Conservation (phyloP, 2,329 filamentous ascomycete species). For the Aspergillaceae sp. region DNA sequence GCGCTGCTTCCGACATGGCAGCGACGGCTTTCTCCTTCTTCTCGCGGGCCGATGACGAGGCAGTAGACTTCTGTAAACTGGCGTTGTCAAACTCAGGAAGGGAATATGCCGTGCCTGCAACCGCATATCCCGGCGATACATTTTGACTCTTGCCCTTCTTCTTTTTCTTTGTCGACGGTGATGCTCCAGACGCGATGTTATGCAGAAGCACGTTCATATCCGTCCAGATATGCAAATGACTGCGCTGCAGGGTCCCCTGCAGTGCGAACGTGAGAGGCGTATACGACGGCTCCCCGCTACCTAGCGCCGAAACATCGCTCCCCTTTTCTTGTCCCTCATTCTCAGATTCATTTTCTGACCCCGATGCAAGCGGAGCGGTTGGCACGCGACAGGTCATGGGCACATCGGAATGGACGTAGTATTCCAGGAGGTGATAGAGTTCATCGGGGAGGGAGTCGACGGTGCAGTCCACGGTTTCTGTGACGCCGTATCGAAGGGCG, state of each 20-base stretch:
- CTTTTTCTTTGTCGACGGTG: constrained; percentile 15
- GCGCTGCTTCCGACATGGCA: constrained; percentile 33
- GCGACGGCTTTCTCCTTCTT: constrained; percentile 37
- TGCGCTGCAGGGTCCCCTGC: constrained; percentile 77
- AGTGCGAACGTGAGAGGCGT: constrained; percentile 83
- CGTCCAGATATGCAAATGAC: constrained; percentile 83
- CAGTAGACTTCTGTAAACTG: constrained; percentile 4
- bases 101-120: constrained; percentile 80
- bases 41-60: constrained; percentile 10
- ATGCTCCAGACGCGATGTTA: constrained; percentile 17
- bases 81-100: constrained; percentile 59
- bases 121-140: constrained; percentile 61
- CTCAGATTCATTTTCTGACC: constrained; percentile 20
- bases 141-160: constrained; percentile 49
- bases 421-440: constrained; percentile 55
- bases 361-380: constrained; percentile 53
- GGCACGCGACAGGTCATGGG: constrained; percentile 86
- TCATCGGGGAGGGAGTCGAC: constrained; percentile 45
- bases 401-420: constrained; percentile 95
- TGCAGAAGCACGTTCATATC: constrained; percentile 85
- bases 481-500: constrained; percentile 73
- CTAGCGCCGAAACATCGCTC: constrained; percentile 33
- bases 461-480: constrained; percentile 52
- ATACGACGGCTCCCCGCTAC: constrained; percentile 27
- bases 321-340: constrained; percentile 33